Conservation (phyloP, 495 filamentous ascomycete genomes). For the Choiromyces venosus region DNA sequence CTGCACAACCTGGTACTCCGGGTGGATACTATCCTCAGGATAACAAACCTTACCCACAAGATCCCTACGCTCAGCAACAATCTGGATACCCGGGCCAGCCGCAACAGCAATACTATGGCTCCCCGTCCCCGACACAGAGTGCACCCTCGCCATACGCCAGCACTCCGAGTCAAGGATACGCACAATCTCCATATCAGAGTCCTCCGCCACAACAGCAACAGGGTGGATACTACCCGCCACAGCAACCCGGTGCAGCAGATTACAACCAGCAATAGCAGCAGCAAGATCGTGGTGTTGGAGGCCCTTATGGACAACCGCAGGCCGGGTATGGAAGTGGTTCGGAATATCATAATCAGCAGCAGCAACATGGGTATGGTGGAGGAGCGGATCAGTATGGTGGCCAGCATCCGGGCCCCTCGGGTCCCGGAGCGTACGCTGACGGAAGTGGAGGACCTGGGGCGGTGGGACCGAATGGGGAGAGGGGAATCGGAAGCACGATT, state of each 20-base stretch:
- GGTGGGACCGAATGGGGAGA: slow-evolving; percentile 22
- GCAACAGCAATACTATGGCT: slow-evolving; percentile 18
- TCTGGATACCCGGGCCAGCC: not conserved
- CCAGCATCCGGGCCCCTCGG: slow-evolving; percentile 6
- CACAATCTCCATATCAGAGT: slow-evolving; percentile 8
- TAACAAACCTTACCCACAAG: slow-evolving; percentile 25
- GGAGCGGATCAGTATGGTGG: slow-evolving; percentile 18
- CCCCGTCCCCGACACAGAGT: slow-evolving; percentile 13
- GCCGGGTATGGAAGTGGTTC: not conserved
- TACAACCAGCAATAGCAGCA: slow-evolving; percentile 11
- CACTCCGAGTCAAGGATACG: slow-evolving; percentile 9
- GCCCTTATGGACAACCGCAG: not conserved
- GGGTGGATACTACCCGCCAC: slow-evolving; percentile 24
- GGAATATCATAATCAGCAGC: slow-evolving; percentile 30
- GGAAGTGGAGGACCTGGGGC: slow-evolving; percentile 15
- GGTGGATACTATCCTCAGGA: slow-evolving; percentile 17
- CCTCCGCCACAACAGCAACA: slow-evolving; percentile 7
- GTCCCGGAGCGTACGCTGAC: slow-evolving; percentile 25
- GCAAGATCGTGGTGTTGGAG: not conserved
- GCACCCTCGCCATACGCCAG: slow-evolving; percentile 11
- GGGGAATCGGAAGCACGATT: slow-evolving; percentile 29
- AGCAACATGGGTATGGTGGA: slow-evolving; percentile 15
- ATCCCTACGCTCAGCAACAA: slow-evolving; percentile 23
- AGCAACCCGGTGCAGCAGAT: slow-evolving; percentile 12
- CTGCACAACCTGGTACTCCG: slow-evolving; percentile 14